phyloP scores from a whole-genome alignment of 2,329 filamentous ascomycete genomes.

The Helotiales sp. region DNA sequence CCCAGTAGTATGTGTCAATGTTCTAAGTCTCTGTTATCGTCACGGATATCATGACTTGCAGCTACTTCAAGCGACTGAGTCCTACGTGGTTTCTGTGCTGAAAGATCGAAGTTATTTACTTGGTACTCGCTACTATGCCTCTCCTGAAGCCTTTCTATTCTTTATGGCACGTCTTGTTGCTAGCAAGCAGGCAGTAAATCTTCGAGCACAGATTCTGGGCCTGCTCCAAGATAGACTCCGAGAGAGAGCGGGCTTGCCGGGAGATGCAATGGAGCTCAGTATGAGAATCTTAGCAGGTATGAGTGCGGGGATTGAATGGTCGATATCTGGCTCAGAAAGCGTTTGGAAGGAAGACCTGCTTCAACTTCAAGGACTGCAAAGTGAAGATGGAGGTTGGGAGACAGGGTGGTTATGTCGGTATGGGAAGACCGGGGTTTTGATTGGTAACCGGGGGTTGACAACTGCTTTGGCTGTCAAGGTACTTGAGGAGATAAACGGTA shows the following conservation, averaged over 20 bases:
- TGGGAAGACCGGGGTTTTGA: conserved; percentile 19
- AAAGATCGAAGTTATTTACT: background rate
- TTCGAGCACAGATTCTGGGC: background rate
- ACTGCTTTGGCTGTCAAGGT: conserved; percentile 23
- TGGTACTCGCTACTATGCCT: conserved; percentile 3
- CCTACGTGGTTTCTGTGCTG: background rate
- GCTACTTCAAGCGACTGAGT: background rate
- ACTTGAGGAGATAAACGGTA: background rate
- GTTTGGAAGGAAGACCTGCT: conserved; percentile 14
- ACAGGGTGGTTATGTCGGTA: conserved; percentile 26
- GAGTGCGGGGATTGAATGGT: background rate
- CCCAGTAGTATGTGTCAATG: conserved; percentile 29
- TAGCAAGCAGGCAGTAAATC: background rate
- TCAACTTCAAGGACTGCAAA: conserved; percentile 19
- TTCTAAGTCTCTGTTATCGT: conserved; percentile 25
- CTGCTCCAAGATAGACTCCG: background rate
- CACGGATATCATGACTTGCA: conserved; percentile 13
- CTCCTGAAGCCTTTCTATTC: conserved; percentile 4
- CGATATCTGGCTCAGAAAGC: background rate
- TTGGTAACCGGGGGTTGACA: conserved; percentile 30
- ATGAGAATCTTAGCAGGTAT: background rate
- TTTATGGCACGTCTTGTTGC: conserved; percentile 1
- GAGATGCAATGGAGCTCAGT: conserved; percentile 1
- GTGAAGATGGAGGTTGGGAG: conserved; percentile 26
- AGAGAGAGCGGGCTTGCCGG: background rate